Evolutionary conservation across 148 eudicot genomes (phyloP), one percentile per base, ranked within the genome.

Genomic region (Diospyros kaki): DNA sequence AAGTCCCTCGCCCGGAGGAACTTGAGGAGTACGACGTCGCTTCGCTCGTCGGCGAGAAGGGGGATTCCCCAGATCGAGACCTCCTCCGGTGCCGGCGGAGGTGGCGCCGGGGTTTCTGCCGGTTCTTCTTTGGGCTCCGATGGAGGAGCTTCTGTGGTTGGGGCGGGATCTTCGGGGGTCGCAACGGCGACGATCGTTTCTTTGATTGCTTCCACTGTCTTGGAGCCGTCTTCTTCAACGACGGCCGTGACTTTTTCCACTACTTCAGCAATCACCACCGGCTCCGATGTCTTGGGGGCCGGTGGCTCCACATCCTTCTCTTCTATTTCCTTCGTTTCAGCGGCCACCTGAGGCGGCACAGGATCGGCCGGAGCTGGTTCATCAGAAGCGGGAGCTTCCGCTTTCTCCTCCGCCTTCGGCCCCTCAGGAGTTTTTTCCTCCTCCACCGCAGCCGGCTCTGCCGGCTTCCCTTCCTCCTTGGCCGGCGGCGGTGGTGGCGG

Each of bases 1-100:
- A 93, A 95, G 46, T 95, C 97, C 1, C 96, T 76, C 3, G 97
- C 99, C 5, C 93, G 66, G 1, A 95, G 82, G 71, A 95, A 95
- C 66, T 95, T 95, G 40, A 93, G 79, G 18, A 95, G 75, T 28
- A 92, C 76, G 0, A 89, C 88, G 64, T 95, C 94, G 11, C 78
- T 90, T 39, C 96, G 67, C 9, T 92, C 97, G 77, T 95, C 99
- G 15, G 78, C 74, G 52, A 93, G 75, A 11, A 95, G 78, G 1
- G 99, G 97, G 6, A 95, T 69, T 6, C 97, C 97, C 96, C 96
- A 95, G 6, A 95, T 95, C 1, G 96, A 82, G 46, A 88, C 76
- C 58, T 84, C 83, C 12, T 80, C 82, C 2, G 84, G 84, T 28
- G 69, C 90, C 40, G 83, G 81, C 0, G 82, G 85, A 4, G 88